Base-by-base conservation (phyloP, 208 protist species). In the Leishmania tropica region DNA sequence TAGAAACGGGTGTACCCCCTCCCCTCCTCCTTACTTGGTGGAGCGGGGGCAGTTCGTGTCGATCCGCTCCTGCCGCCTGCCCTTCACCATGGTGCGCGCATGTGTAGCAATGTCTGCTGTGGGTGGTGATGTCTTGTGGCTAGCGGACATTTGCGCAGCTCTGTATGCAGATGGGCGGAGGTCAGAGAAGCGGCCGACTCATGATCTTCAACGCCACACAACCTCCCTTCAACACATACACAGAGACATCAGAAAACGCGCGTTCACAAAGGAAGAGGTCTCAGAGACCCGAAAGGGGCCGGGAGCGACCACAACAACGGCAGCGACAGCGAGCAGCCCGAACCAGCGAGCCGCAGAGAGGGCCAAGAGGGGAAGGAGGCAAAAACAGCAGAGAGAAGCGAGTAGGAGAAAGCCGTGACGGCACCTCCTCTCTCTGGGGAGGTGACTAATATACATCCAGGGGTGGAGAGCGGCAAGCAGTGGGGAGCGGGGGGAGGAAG, bases 401-500 rank as follows among this genome's bases (percentile, higher is more conserved):
- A 70, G 37, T 7, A 15, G 64, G 21, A 31, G 64, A 70, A 37
- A 17, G 70, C 37, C 13, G 64, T 72, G 40, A 53, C 2, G n/a
- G 70, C 70, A 21, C 70, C 24, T 53, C 19, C 37, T 74, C 70
- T 74, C 67, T 72, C 40, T n/a, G 11, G 35, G 21, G 7, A 74
- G 21, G 70, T 24, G 45, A 74, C n/a, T 74, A 74, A 10, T 74
- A 35, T 74, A 74, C 70, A 74, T 74, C 3, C 48, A 13, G 37
- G 48, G 13, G 24, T 4, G 67, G 21, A 74, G 70, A 35, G 5
- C 10, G 40, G 68, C 21, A 10, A n/a, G 48, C 7, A 5, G 17
- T 21, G 42, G 68, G 45, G 45, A 31, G 28, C 17, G 24, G 19
- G 35, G 24, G 28, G 37, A 47, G 19, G 51, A 54, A 28, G 4